Evolutionary conservation across 2,329 filamentous ascomycete genomes (phyloP), one percentile per base, ranked within the genome.

Genomic region (Colletotrichum aenigma): DNA sequence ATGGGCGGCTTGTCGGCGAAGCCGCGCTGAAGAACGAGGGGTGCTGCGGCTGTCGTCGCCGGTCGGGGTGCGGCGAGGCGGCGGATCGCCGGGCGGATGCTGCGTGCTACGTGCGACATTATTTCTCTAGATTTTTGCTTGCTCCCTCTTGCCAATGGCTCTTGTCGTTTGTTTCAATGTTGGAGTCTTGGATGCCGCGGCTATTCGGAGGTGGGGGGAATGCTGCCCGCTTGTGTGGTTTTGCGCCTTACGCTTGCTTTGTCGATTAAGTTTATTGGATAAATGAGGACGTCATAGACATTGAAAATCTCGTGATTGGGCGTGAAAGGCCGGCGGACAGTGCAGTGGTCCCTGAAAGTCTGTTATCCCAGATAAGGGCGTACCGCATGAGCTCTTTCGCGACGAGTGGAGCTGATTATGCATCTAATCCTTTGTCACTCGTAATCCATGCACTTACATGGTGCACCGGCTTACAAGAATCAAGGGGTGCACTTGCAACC

Each of bases 1-100:
- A 74, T n/a, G 21, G 79, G 75, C 28, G 75, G 89, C 77, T 48
- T 79, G 79, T 64, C 77, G 52, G 70, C 58, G 58, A 74, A 76
- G 64, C 28, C 32, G 26, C 74, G 55, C 30, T 73, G 67, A 79
- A 78, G 43, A 77, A 75, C 21, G 76, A 71, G 12, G 28, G 70
- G 34, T 15, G 76, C 68, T 10, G 30, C 36, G 36, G 36, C 67
- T 83, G 71, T 34, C 77, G 74, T 21, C 43, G 43, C 65, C 32
- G 71, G 61, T 78, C 78, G 65, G 76, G 38, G 55, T 79, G 70
- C 77, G 34, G 61, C 75, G 28, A 65, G 36, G 66, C 58, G 75
- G 66, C 73, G 74, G 66, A 79, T 77, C 16, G 79, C 77, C 24
- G 79, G 77, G 26, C 78, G 78, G 55, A 80, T 61, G 76, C 76